Percentiles rank a stretch among this genome's conserved stretches.
Conservation (phyloP, 768 basidiomycete species). For the Pilatotrama ljubarskyi region DNA sequence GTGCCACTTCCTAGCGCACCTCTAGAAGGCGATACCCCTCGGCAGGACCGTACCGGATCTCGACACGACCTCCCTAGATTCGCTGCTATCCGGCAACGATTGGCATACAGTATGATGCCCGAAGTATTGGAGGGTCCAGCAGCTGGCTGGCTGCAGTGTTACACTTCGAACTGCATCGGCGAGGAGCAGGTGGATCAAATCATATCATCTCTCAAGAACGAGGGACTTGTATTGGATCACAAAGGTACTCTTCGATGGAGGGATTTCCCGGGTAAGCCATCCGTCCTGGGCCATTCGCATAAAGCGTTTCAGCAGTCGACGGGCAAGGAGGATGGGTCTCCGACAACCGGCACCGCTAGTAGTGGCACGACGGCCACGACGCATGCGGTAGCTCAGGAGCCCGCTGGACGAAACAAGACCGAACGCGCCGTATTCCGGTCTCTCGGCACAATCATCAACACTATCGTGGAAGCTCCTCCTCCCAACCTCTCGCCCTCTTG, state of each 20-base stretch:
- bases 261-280: neutral
- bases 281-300: neutral
- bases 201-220: neutral
- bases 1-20: neutral
- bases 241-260: neutral
- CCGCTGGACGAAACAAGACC: neutral
- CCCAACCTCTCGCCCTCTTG: neutral
- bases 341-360: neutral
- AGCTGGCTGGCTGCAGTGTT: neutral
- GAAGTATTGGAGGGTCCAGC: neutral
- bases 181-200: neutral
- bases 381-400: neutral
- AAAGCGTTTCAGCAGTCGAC: neutral
- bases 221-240: neutral
- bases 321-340: neutral
- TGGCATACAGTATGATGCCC: neutral
- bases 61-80: neutral
- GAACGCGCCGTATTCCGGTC: neutral
- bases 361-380: neutral
- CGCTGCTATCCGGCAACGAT: neutral
- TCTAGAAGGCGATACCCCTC: neutral
- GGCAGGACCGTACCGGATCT: neutral
- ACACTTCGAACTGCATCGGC: neutral
- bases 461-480: neutral
- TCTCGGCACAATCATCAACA: neutral